Percentiles rank a stretch among this genome's conserved stretches.
Conservation (phyloP, 805 yeast species). For the Cyberlindnera mississippiensis region DNA sequence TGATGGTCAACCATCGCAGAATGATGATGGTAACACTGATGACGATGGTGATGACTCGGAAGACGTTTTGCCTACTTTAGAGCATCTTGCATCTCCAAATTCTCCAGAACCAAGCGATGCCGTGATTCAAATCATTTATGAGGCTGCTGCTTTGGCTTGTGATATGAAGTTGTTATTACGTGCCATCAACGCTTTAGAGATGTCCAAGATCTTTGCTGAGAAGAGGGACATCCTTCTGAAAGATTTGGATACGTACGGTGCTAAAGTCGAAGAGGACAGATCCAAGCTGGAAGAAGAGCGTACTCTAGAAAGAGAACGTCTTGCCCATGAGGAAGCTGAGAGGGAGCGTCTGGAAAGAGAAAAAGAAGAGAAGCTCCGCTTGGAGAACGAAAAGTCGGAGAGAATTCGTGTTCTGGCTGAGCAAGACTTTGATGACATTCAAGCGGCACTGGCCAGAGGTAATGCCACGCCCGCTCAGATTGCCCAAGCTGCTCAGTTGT, state of each 20-base stretch:
- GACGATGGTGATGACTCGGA: slow-evolving; percentile 15
- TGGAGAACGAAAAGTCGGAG: not conserved
- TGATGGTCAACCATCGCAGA: not conserved
- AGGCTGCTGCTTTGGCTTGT: slow-evolving; percentile 55
- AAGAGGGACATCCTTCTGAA: slow-evolving; percentile 25
- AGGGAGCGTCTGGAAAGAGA: slow-evolving; percentile 1
- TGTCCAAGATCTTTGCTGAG: slow-evolving; percentile 37
- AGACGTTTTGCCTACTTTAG: slow-evolving; percentile 42
- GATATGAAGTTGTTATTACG: slow-evolving; percentile 63
- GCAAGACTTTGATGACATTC: not conserved
- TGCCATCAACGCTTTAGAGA: slow-evolving; percentile 49
- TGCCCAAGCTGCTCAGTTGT: not conserved
- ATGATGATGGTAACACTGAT: slow-evolving; percentile 23
- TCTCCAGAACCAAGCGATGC: slow-evolving; percentile 53
- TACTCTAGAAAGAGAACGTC: not conserved
- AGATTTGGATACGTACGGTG: slow-evolving; percentile 16
- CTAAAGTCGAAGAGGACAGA: slow-evolving; percentile 4
- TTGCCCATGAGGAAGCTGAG: not conserved
- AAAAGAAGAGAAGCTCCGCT: not conserved
- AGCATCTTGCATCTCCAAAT: slow-evolving; percentile 51
- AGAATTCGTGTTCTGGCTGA: not conserved
- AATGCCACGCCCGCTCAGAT: not conserved
- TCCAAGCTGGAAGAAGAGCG: not conserved
- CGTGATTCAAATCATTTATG: slow-evolving; percentile 56
- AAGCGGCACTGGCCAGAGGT: not conserved